Evolutionary conservation across 106 monocot species (phyloP), one percentile per base, ranked within the genome.

Genomic region (Acorus gramineus): DNA sequence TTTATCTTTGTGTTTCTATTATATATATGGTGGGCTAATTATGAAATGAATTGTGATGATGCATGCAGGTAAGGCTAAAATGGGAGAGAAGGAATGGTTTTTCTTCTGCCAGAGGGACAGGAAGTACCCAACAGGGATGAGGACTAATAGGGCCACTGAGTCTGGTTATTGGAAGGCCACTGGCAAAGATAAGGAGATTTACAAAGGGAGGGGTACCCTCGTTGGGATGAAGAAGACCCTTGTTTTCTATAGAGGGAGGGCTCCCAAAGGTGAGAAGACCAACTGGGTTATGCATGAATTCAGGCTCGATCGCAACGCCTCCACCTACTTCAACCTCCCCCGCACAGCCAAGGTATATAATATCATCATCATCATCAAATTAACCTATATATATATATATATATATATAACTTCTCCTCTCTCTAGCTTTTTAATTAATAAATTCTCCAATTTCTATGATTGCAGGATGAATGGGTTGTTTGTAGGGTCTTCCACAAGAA

Each of bases 281-380:
- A 82, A 84, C 54, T 91, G 90, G 90, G 90, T 91, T 61, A 91
- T 91, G 90, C 90, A 91, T 55, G 90, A 91, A 57, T 91, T 66
- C 71, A 79, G 90, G 61, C 83, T 86, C 12, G 78, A 90, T 44
- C 70, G 76, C 78, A 78, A 69, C 55, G 28, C 65, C 42, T 54
- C 80, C 28, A 14, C 12, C 67, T 14, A 63, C 28, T 28, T 28
- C 73, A 59, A 71, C n/a, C 46, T 75, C 64, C 69, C 82, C 11
- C 61, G 54, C 42, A 65, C 80, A 50, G 7, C 71, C 2, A 85
- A 81, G 77, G 85, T 81, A 59, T n/a, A 0, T 65, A 5, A n/a
- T 8, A 10, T 48, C 7, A 7, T 7, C 6, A 47, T 57, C 9
- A 11, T 47, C 48, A 56, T 5, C 52, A 10, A 42, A 2, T 68